Percentiles rank a stretch among this genome's conserved stretches.
Conservation (phyloP, 306 rosid genomes). For the Rosa chinensis region DNA sequence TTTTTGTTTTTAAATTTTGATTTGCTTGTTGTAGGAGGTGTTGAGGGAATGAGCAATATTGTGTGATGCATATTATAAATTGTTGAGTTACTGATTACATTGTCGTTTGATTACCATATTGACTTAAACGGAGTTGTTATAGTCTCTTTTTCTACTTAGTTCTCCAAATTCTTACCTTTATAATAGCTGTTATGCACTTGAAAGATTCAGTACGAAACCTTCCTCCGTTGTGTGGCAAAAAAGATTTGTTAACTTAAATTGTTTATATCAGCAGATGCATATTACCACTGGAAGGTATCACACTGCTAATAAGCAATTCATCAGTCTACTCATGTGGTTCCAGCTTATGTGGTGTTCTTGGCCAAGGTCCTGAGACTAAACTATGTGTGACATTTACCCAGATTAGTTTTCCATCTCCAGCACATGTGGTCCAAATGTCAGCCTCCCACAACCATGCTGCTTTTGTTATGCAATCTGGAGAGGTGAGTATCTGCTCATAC, state of each 20-base stretch:
- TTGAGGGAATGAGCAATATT: not conserved
- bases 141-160: not conserved
- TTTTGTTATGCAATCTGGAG: conserved; percentile 77
- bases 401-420: conserved; percentile 61
- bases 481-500: conserved; percentile 50
- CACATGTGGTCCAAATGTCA: conserved; percentile 67
- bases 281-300: conserved; percentile 82
- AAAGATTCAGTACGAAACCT: not conserved
- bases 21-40: conserved; percentile 8
- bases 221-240: not conserved
- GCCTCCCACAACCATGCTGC: conserved; percentile 94
- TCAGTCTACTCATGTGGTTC: conserved; percentile 88
- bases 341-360: conserved; percentile 87
- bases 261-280: conserved; percentile 72
- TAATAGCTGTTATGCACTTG: not conserved
- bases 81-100: not conserved
- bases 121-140: not conserved
- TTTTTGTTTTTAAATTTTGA: conserved; percentile 24
- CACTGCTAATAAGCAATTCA: conserved; percentile 76
- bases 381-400: conserved; percentile 71
- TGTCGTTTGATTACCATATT: not conserved
- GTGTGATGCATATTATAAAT: not conserved
- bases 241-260: conserved; percentile 27
- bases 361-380: conserved; percentile 83
- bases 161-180: not conserved